Percentiles rank a stretch among this genome's conserved stretches.
phyloP scores from a whole-genome alignment of 768 basidiomycete genomes.

The Neoboletus brunneissimus region DNA sequence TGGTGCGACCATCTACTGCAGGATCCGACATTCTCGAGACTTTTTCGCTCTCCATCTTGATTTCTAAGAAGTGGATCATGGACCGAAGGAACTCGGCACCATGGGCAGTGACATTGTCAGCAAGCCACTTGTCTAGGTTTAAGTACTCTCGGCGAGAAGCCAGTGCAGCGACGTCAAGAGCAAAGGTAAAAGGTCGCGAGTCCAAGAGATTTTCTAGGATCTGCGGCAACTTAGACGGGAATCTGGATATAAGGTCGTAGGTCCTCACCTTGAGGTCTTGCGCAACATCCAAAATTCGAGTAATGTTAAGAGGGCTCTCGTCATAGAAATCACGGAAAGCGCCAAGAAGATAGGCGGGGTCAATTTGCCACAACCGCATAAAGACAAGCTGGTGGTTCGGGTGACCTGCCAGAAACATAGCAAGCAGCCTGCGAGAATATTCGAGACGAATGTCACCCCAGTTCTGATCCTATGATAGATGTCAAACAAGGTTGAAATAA shows the following conservation, averaged over 20 bases:
- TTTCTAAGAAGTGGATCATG: constrained; percentile 83
- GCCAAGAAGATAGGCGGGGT: constrained; percentile 79
- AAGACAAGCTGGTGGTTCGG: constrained; percentile 97
- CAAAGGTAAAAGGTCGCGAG: constrained; percentile 83
- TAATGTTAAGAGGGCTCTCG: constrained; percentile 90
- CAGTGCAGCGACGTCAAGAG: constrained; percentile 90
- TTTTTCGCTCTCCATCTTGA: constrained; percentile 93
- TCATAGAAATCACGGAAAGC: constrained; percentile 92
- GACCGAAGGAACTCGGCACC: constrained; percentile 85
- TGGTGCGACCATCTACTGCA: constrained; percentile 72
- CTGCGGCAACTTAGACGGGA: constrained; percentile 36
- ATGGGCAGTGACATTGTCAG: constrained; percentile 78
- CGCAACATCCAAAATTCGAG: constrained; percentile 90
- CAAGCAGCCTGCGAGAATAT: constrained; percentile 79
- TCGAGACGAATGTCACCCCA: constrained; percentile 90
- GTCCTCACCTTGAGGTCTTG: constrained; percentile 83
- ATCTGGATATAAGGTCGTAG: background rate
- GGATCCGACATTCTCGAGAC: constrained; percentile 72
- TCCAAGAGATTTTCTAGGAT: constrained; percentile 92
- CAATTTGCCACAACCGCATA: constrained; percentile 92
- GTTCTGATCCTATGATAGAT: constrained; percentile 53
- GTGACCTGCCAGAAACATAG: constrained; percentile 88
- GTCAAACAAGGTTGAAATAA: background rate
- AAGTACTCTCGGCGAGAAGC: constrained; percentile 92
- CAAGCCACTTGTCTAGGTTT: constrained; percentile 95